Conservation (phyloP, 306 rosid species). For the Prosopis cineraria region DNA sequence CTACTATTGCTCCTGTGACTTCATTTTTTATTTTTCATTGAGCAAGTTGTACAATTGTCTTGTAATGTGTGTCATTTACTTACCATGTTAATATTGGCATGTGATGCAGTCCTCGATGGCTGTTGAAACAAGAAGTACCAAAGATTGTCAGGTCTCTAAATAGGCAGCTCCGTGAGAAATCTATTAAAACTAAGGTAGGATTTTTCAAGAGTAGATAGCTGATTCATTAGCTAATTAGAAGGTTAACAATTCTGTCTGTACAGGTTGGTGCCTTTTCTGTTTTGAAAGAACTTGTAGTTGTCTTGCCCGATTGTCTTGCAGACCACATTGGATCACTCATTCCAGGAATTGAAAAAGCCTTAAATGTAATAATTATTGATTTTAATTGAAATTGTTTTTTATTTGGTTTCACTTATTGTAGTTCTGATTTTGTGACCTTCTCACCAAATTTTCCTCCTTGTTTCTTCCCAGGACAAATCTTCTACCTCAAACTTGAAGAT, state of each 20-base stretch:
- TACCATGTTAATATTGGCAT: constrained; percentile 39
- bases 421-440: constrained; percentile 32
- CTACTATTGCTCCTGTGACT: neutral
- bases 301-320: constrained; percentile 96
- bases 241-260: constrained; percentile 37
- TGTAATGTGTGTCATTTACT: constrained; percentile 26
- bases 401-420: neutral
- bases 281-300: constrained; percentile 95
- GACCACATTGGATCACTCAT: constrained; percentile 98
- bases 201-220: constrained; percentile 20
- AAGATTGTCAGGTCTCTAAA: constrained; percentile 87
- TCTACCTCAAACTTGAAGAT: constrained; percentile 98
- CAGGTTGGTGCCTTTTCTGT: constrained; percentile 99
- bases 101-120: constrained; percentile 91
- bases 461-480: constrained; percentile 74
- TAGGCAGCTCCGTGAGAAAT: constrained; percentile 96
- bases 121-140: constrained; percentile 94
- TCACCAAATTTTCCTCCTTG: neutral
- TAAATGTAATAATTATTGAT: constrained; percentile 62
- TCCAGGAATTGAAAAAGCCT: constrained; percentile 97
- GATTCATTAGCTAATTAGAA: constrained; percentile 24
- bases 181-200: constrained; percentile 96
- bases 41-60: constrained; percentile 15
- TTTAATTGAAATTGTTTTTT: constrained; percentile 12
- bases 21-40: neutral